A percentile compares a stretch with the other conserved stretches of the same genome.
Evolutionary conservation across 2,329 filamentous ascomycete genomes (phyloP).

Genomic region (Endoconidiophora laricicola): DNA sequence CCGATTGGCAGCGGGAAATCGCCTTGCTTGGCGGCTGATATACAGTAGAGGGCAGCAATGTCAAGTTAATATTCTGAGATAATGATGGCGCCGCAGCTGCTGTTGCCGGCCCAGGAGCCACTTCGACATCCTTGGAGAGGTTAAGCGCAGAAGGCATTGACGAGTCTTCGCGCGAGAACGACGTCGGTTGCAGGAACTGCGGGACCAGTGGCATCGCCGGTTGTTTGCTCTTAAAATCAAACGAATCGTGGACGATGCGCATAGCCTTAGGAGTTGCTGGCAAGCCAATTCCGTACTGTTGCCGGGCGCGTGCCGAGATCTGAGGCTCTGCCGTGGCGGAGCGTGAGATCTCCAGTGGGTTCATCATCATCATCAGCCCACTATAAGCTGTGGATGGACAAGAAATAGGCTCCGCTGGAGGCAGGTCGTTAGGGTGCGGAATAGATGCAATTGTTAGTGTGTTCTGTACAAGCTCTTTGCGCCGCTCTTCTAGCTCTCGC

Average conservation of each 20-base stretch:
- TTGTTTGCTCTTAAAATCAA: slow-evolving; percentile 18
- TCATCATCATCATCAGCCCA: slow-evolving; percentile 18
- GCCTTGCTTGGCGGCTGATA: slow-evolving; percentile 38
- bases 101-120: slow-evolving; percentile 33
- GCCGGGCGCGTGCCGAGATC: slow-evolving; percentile 30
- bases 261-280: slow-evolving; percentile 85
- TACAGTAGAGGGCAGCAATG: slow-evolving; percentile 40
- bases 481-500: slow-evolving; percentile 73
- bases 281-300: slow-evolving; percentile 48
- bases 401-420: slow-evolving; percentile 19
- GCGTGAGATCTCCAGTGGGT: slow-evolving; percentile 32
- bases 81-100: slow-evolving; percentile 28
- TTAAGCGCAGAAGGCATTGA: background rate
- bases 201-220: background rate
- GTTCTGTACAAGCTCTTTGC: slow-evolving; percentile 65
- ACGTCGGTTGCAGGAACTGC: background rate
- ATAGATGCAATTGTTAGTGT: slow-evolving; percentile 60
- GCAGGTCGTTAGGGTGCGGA: slow-evolving; percentile 49
- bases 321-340: slow-evolving; percentile 51
- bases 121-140: slow-evolving; percentile 9
- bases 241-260: slow-evolving; percentile 54
- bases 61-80: slow-evolving; percentile 28
- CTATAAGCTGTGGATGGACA: slow-evolving; percentile 16
- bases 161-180: background rate
- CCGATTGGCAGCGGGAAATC: slow-evolving; percentile 47